These are phyloP conservation scores for Penicillium malachiteum DNA, from an alignment of 495 filamentous ascomycete species.

Conservation along the genomic window DNA sequence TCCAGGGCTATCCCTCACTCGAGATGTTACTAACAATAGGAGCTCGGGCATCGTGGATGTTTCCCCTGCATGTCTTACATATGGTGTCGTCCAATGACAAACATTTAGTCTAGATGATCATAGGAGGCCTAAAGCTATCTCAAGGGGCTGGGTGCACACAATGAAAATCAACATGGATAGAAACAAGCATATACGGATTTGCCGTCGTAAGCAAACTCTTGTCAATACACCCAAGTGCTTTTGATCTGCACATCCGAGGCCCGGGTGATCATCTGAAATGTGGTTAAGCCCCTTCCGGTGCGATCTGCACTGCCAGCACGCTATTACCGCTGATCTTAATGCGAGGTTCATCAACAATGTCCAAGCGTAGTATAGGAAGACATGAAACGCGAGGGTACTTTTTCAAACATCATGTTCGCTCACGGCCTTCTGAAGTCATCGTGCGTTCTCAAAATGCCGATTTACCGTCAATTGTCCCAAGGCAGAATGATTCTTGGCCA, in stretches of 20 bases:
- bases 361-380: constrained; percentile 9
- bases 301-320: constrained; percentile 14
- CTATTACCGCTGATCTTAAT: constrained; percentile 13
- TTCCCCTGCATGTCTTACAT: constrained; percentile 27
- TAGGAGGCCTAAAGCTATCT: not conserved
- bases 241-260: not conserved
- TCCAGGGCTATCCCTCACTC: constrained; percentile 4
- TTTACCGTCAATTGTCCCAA: constrained; percentile 15
- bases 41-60: not conserved
- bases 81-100: constrained; percentile 19
- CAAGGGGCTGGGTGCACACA: constrained; percentile 9
- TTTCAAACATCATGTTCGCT: not conserved
- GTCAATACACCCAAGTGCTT: not conserved
- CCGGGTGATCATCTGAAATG: constrained; percentile 21
- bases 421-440: constrained; percentile 3
- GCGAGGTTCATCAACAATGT: constrained; percentile 25
- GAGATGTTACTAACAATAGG: not conserved
- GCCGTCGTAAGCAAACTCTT: constrained; percentile 9
- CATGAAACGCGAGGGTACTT: constrained; percentile 11
- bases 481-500: constrained; percentile 15
- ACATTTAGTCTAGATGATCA: constrained; percentile 8
- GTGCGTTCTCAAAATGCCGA: not conserved
- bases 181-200: too few species aligned
- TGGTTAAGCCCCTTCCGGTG: constrained; percentile 17
- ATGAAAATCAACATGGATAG: too few species aligned